These are phyloP conservation scores for Erythrophleum fordii DNA, from an alignment of 306 rosid genomes.

Conservation along the genomic window DNA sequence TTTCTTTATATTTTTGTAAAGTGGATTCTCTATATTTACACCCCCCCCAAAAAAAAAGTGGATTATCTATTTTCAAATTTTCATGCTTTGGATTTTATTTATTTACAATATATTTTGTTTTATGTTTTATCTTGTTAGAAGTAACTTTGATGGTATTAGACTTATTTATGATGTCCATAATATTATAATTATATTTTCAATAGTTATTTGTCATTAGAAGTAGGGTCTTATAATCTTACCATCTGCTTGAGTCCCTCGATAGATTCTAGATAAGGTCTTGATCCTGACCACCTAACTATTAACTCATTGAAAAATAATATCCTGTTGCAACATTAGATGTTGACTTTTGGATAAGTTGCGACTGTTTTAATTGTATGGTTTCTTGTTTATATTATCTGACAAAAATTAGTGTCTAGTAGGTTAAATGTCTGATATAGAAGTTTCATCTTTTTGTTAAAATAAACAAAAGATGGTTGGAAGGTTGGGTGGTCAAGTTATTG, in stretches of 20 bases:
- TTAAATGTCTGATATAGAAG: neutral
- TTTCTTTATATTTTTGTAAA: neutral
- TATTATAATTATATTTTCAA: neutral
- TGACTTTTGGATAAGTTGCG: neutral
- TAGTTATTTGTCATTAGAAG: neutral
- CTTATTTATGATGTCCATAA: neutral
- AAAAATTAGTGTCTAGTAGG: neutral
- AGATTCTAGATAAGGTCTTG: neutral
- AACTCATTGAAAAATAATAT: slow-evolving; percentile 10
- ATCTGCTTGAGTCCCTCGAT: neutral
- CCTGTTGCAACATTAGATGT: slow-evolving; percentile 20
- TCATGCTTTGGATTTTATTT: neutral
- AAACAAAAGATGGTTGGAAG: neutral
- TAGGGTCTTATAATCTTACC: neutral
- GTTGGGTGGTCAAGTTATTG: neutral
- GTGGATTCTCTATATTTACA: neutral
- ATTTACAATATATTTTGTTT: neutral
- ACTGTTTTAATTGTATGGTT: neutral
- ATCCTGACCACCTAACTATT: neutral
- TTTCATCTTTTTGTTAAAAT: neutral
- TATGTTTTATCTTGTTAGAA: neutral
- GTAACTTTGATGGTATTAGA: neutral
- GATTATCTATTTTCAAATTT: neutral
- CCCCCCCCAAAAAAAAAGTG: neutral
- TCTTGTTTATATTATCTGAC: neutral